Evolutionary conservation across 2,329 filamentous ascomycete species (phyloP).

Genomic region (Paracoccidioides brasiliensis): DNA sequence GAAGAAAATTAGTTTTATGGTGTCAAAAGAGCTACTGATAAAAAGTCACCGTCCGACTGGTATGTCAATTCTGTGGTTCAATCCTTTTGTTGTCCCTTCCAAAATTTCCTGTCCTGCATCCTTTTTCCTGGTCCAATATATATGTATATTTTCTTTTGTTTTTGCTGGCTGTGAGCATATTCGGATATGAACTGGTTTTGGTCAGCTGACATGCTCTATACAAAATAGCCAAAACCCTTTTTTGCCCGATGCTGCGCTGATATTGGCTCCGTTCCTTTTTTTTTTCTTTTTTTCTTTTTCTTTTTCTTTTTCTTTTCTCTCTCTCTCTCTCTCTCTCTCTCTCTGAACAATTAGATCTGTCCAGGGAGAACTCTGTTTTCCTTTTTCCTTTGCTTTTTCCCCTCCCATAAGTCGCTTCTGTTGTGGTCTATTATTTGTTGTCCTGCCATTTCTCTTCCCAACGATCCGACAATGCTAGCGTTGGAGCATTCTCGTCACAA

Average conservation of each 20-base stretch:
- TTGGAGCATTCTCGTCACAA: conserved; percentile 9
- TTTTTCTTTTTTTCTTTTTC: background rate
- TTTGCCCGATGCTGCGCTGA: background rate
- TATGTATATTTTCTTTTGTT: background rate
- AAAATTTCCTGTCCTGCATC: background rate
- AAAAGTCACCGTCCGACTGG: background rate
- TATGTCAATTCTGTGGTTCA: background rate
- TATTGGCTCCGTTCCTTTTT: background rate
- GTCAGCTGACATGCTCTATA: conserved; percentile 2
- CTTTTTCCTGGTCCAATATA: background rate
- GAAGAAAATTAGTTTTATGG: background rate
- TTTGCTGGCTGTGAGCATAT: background rate
- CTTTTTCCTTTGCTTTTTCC: background rate
- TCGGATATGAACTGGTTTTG: conserved; percentile 2
- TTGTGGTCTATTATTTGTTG: background rate
- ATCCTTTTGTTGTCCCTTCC: too few species aligned
- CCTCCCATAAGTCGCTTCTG: background rate
- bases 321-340: background rate
- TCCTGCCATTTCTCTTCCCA: background rate
- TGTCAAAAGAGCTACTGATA: too few species aligned
- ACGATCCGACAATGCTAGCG: conserved; percentile 10
- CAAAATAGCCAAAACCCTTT: background rate
- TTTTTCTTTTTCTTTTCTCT: background rate
- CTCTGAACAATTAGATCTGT: background rate
- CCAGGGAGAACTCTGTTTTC: background rate